phyloP scores from a whole-genome alignment of 2,329 filamentous ascomycete species.

The Emmonsiellopsis sp. region DNA sequence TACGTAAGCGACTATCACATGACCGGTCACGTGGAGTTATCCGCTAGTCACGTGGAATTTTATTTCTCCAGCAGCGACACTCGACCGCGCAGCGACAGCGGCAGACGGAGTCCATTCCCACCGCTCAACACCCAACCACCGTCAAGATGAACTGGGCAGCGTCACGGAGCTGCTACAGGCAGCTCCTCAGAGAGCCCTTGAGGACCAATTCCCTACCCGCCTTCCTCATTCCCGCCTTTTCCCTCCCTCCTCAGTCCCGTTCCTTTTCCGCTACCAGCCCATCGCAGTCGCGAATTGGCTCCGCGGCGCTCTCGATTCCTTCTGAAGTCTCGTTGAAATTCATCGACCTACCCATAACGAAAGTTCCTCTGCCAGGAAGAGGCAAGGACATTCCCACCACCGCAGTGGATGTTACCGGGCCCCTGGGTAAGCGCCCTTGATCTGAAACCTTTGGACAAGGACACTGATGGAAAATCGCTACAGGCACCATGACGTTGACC shows the following conservation, averaged over 20 bases:
- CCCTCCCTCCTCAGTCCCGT: constrained; percentile 31
- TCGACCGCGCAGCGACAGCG: constrained; percentile 1
- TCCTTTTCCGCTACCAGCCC: constrained; percentile 63
- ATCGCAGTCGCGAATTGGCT: constrained; percentile 73
- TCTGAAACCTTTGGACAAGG: constrained; percentile 6
- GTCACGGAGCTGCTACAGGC: constrained; percentile 51
- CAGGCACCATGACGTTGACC: constrained; percentile 64
- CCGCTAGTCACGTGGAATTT: neutral
- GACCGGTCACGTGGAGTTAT: neutral
- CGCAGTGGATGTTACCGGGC: constrained; percentile 65
- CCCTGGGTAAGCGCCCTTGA: constrained; percentile 51
- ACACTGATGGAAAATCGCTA: constrained; percentile 9
- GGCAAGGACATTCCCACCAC: constrained; percentile 48
- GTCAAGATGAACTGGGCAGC: constrained; percentile 55
- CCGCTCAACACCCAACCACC: constrained; percentile 6
- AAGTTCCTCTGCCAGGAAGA: constrained; percentile 32
- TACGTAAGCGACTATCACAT: neutral
- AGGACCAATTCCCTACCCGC: constrained; percentile 51
- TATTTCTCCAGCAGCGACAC: neutral
- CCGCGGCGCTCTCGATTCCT: constrained; percentile 69
- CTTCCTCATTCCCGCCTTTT: constrained; percentile 66
- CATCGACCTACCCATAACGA: constrained; percentile 56
- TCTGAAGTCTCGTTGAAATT: constrained; percentile 67
- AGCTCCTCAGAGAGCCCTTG: constrained; percentile 41
- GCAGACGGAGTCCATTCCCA: neutral